These are phyloP conservation scores for Ustilago hordei DNA, from an alignment of 1,284 basidiomycete species.

Conservation along the genomic window DNA sequence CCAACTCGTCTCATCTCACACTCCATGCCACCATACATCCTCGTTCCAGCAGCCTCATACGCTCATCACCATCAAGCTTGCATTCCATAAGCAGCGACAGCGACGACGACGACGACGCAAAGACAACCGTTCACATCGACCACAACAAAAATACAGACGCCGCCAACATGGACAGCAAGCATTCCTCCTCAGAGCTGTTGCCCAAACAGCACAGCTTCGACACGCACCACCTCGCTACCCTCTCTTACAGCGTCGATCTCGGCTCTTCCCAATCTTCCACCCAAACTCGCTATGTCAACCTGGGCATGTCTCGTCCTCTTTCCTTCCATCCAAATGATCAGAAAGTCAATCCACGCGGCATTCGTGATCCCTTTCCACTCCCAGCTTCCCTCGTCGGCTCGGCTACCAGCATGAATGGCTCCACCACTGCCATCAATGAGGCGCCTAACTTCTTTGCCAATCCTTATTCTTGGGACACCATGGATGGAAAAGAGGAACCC, in stretches of 20 bases:
- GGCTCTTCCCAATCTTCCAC: constrained; percentile 3
- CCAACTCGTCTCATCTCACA: constrained; percentile 12
- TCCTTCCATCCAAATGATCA: constrained; percentile 39
- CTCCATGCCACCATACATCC: constrained; percentile 19
- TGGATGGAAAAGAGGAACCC: constrained; percentile 52
- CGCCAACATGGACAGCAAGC: constrained; percentile 4
- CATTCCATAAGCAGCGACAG: constrained; percentile 11
- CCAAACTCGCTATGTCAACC: constrained; percentile 22
- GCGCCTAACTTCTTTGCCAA: constrained; percentile 33
- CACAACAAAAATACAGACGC: not conserved
- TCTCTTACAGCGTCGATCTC: constrained; percentile 31
- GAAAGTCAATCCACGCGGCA: constrained; percentile 42
- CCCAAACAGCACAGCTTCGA: constrained; percentile 19
- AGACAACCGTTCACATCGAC: constrained; percentile 3
- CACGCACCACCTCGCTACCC: constrained; percentile 18
- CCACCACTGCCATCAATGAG: constrained; percentile 14
- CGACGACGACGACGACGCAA: constrained; percentile 6
- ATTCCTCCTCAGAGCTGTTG: not conserved
- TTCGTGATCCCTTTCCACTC: constrained; percentile 37
- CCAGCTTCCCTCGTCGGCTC: constrained; percentile 39
- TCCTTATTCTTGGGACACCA: constrained; percentile 59
- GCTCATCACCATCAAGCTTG: constrained; percentile 1
- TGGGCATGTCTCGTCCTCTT: constrained; percentile 40
- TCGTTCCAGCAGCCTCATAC: constrained; percentile 27
- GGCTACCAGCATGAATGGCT: constrained; percentile 13